A percentile compares a stretch with the other conserved stretches of the same genome.
Conservation (phyloP, 2,329 filamentous ascomycete species). For the Sphaerostilbella broomeana region DNA sequence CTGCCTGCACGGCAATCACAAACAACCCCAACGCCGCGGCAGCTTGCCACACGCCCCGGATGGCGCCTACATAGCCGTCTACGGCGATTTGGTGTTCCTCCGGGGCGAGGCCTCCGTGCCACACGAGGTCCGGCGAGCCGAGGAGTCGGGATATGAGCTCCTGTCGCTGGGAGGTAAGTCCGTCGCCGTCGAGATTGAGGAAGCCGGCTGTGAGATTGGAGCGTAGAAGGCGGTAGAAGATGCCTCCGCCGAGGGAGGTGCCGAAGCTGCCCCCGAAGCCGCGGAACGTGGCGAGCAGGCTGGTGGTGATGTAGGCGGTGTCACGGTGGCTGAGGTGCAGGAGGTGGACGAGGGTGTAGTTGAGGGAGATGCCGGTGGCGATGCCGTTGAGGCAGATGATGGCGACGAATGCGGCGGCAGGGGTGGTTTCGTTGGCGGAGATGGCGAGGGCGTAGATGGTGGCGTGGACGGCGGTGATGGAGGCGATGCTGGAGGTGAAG, state of each 20-base stretch:
- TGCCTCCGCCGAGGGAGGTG: conserved; percentile 69
- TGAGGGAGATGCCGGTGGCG: conserved; percentile 64
- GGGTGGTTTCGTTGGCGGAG: conserved; percentile 38
- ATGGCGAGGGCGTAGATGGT: conserved; percentile 51
- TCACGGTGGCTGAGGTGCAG: conserved; percentile 62
- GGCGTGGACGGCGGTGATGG: conserved; percentile 55
- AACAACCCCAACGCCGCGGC: conserved; percentile 38
- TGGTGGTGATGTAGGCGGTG: conserved; percentile 69
- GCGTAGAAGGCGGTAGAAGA: conserved; percentile 59
- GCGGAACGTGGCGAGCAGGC: conserved; percentile 70
- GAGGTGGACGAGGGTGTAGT: conserved; percentile 75
- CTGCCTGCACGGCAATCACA: conserved; percentile 42
- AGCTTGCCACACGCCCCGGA: conserved; percentile 40
- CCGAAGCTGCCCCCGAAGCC: conserved; percentile 79
- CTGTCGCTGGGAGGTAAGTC: conserved; percentile 27
- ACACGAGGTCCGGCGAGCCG: conserved; percentile 46
- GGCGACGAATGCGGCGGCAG: conserved; percentile 42
- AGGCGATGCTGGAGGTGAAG: conserved; percentile 56
- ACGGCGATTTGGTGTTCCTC: conserved; percentile 41
- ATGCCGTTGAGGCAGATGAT: conserved; percentile 65
- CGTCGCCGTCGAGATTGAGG: conserved; percentile 35
- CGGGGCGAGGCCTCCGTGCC: conserved; percentile 32
- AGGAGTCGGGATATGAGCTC: conserved; percentile 41
- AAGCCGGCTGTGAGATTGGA: conserved; percentile 53
- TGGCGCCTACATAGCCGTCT: conserved; percentile 39